These are phyloP conservation scores for Juglanconis oblonga DNA, from an alignment of 2,329 filamentous ascomycete genomes.

Conservation along the genomic window DNA sequence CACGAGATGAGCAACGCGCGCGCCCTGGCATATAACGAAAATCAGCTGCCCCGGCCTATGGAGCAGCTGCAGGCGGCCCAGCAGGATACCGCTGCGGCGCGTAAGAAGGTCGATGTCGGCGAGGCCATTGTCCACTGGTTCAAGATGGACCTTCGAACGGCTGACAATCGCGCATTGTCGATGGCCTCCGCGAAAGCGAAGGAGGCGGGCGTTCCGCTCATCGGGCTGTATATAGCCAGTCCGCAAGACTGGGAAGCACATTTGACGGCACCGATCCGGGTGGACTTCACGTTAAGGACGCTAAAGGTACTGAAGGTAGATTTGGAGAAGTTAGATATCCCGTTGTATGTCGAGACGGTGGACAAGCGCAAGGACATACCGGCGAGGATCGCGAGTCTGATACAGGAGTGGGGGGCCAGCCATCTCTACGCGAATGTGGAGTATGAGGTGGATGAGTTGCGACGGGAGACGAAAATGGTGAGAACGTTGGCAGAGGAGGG, in stretches of 20 bases:
- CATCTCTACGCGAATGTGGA: slow-evolving; percentile 83
- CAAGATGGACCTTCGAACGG: slow-evolving; percentile 72
- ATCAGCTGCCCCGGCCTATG: slow-evolving; percentile 69
- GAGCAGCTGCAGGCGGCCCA: slow-evolving; percentile 62
- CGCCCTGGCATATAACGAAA: slow-evolving; percentile 69
- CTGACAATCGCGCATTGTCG: slow-evolving; percentile 71
- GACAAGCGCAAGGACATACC: slow-evolving; percentile 63
- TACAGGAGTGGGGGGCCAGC: slow-evolving; percentile 68
- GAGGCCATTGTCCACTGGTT: slow-evolving; percentile 84
- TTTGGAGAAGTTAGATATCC: slow-evolving; percentile 69
- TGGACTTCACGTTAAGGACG: slow-evolving; percentile 79
- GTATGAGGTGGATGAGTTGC: slow-evolving; percentile 87
- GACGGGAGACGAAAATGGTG: slow-evolving; percentile 69
- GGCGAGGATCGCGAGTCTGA: slow-evolving; percentile 59
- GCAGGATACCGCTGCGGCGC: slow-evolving; percentile 52
- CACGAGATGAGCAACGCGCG: slow-evolving; percentile 81
- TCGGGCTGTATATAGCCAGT: slow-evolving; percentile 76
- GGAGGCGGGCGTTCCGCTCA: slow-evolving; percentile 55
- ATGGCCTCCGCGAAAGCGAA: slow-evolving; percentile 56
- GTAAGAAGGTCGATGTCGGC: slow-evolving; percentile 51
- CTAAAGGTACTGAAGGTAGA: slow-evolving; percentile 64
- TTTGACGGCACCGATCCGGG: slow-evolving; percentile 65
- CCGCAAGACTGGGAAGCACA: slow-evolving; percentile 86
- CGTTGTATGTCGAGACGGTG: slow-evolving; percentile 71
- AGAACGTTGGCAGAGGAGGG: slow-evolving; percentile 58